Evolutionary conservation across 2,329 filamentous ascomycete genomes (phyloP).

Genomic region (Xylariaceae sp.): DNA sequence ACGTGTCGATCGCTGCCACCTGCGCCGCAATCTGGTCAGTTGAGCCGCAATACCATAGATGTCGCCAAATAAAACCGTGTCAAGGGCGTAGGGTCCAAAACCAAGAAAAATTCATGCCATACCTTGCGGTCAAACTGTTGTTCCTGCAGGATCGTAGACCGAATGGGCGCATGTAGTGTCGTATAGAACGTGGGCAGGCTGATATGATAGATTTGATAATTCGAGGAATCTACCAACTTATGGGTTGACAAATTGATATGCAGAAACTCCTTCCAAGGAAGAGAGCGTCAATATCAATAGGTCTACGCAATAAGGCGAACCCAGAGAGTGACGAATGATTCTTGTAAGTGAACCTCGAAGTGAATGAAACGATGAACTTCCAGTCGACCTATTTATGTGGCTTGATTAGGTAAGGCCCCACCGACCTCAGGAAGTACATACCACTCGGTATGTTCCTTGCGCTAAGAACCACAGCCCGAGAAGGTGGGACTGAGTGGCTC

Average conservation of each 20-base stretch:
- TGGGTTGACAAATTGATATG: not conserved
- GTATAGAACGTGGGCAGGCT: not conserved
- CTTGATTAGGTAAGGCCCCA: constrained; percentile 13
- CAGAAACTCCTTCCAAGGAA: not conserved
- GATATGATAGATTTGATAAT: not conserved
- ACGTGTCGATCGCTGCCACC: constrained; percentile 1
- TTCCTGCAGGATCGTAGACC: not conserved
- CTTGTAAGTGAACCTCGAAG: not conserved
- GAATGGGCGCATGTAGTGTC: constrained; percentile 9
- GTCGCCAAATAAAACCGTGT: not conserved
- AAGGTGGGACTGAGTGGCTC: too few relatives aligned
- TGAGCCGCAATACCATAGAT: not conserved
- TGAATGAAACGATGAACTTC: constrained; percentile 2
- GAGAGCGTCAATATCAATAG: constrained; percentile 2
- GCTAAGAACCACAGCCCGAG: too few relatives aligned
- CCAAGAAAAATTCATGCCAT: not conserved
- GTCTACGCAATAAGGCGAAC: not conserved
- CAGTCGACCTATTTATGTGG: constrained; percentile 12
- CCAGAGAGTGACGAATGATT: not conserved
- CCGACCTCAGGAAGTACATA: not conserved
- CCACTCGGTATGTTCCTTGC: too few relatives aligned
- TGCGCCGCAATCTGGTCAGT: constrained; percentile 8
- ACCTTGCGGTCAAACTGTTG: constrained; percentile 6
- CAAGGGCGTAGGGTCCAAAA: not conserved
- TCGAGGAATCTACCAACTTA: not conserved